phyloP scores from a whole-genome alignment of 495 filamentous ascomycete species.

The Penicillium flavigenum region DNA sequence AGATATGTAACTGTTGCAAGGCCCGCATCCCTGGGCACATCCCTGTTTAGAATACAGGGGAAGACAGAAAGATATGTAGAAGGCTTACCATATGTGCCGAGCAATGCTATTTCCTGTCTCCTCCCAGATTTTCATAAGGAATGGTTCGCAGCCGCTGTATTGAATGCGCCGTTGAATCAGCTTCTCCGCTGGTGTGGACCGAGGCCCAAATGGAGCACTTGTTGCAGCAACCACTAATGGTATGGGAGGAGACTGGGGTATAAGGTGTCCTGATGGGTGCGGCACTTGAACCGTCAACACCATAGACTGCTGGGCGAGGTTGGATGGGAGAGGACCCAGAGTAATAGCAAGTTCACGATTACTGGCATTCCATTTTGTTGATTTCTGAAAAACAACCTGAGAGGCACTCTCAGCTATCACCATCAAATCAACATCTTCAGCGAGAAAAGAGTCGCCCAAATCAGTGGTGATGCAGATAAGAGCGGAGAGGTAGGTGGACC shows the following conservation, averaged over 20 bases:
- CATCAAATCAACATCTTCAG: slow-evolving; percentile 57
- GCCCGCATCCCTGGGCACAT: slow-evolving; percentile 62
- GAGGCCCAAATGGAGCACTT: slow-evolving; percentile 49
- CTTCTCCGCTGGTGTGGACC: slow-evolving; percentile 42
- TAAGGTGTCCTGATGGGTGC: slow-evolving; percentile 14
- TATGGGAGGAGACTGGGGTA: slow-evolving; percentile 9
- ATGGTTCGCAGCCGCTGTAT: slow-evolving; percentile 19
- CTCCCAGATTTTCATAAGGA: slow-evolving; percentile 65
- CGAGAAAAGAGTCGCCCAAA: slow-evolving; percentile 82
- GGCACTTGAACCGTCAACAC: slow-evolving; percentile 25
- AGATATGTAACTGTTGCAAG: slow-evolving; percentile 54
- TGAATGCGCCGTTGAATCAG: slow-evolving; percentile 55
- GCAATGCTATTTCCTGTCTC: slow-evolving; percentile 96
- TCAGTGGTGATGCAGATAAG: slow-evolving; percentile 86
- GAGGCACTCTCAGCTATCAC: slow-evolving; percentile 36
- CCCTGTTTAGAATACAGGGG: slow-evolving; percentile 13
- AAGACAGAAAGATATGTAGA: slow-evolving; percentile 20
- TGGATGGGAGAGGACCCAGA: slow-evolving; percentile 35
- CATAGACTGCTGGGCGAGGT: slow-evolving; percentile 27
- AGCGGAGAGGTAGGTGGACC: slow-evolving; percentile 43
- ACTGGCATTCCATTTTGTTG: slow-evolving; percentile 52
- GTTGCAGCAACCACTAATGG: slow-evolving; percentile 56
- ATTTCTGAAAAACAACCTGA: slow-evolving; percentile 42
- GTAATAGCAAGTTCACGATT: slow-evolving; percentile 50
- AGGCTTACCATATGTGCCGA: slow-evolving; percentile 81